Conservation (phyloP, 2,329 filamentous ascomycete species). For the Dactylellina leptospora region DNA sequence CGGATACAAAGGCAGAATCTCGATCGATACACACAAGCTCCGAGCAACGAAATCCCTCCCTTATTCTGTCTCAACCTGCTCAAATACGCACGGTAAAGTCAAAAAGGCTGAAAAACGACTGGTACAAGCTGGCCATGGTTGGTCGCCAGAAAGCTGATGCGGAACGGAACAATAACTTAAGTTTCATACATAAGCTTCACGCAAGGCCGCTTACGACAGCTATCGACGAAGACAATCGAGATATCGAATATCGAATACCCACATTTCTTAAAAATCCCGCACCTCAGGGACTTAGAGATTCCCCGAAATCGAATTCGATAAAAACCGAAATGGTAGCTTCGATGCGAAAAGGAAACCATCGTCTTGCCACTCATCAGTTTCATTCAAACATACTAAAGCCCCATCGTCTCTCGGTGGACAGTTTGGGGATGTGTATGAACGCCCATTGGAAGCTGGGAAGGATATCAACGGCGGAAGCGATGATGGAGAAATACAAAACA, state of each 20-base stretch:
- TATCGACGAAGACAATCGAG: slow-evolving; percentile 36
- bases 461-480: slow-evolving; percentile 15
- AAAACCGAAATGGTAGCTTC: neutral
- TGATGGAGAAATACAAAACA: slow-evolving; percentile 39
- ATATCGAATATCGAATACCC: slow-evolving; percentile 9
- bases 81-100: neutral
- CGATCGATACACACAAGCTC: slow-evolving; percentile 28
- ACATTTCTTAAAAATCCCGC: slow-evolving; percentile 13
- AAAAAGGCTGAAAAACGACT: slow-evolving; percentile 24
- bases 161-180: slow-evolving; percentile 13
- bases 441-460: slow-evolving; percentile 35
- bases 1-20: slow-evolving; percentile 10
- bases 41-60: slow-evolving; percentile 10
- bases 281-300: neutral
- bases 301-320: neutral
- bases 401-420: neutral
- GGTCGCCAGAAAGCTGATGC: slow-evolving; percentile 28
- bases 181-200: slow-evolving; percentile 17
- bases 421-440: slow-evolving; percentile 2
- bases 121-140: slow-evolving; percentile 26
- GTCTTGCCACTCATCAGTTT: slow-evolving; percentile 7
- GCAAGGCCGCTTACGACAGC: slow-evolving; percentile 10
- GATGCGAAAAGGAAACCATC: slow-evolving; percentile 8
- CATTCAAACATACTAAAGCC: neutral
- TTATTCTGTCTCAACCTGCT: slow-evolving; percentile 11